Evolutionary conservation across 2,329 filamentous ascomycete species (phyloP).

Genomic region (Metarhizium rileyi): DNA sequence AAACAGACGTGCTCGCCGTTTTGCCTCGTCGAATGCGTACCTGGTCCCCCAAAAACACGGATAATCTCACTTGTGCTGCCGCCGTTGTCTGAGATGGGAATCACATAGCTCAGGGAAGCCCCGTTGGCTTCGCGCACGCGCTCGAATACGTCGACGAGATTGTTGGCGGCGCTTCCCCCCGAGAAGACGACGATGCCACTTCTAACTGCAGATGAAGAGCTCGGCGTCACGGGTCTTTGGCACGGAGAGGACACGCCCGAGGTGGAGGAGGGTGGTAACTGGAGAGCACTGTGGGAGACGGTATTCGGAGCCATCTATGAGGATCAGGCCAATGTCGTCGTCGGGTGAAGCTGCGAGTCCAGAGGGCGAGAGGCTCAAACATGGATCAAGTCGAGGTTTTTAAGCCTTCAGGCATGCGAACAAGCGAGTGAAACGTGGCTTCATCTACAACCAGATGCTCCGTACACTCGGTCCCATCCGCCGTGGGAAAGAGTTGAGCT

Average conservation of each 20-base stretch:
- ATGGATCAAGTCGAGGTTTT: too few relatives aligned
- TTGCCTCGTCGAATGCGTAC: constrained; percentile 31
- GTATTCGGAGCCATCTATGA: neutral
- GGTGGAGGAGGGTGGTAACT: neutral
- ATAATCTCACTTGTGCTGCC: constrained; percentile 91
- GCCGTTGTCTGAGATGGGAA: constrained; percentile 93
- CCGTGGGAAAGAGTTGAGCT: too few relatives aligned
- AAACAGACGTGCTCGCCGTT: neutral
- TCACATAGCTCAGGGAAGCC: constrained; percentile 70
- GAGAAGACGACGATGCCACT: constrained; percentile 70
- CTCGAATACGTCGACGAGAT: constrained; percentile 82
- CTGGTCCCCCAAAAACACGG: constrained; percentile 86
- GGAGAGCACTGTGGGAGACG: neutral
- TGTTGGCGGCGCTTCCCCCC: constrained; percentile 90
- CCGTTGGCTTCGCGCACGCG: constrained; percentile 52
- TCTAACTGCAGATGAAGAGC: constrained; percentile 8
- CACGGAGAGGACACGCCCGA: neutral
- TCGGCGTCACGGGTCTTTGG: constrained; percentile 12
- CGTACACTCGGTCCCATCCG: too few relatives aligned
- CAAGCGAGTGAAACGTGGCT: too few relatives aligned
- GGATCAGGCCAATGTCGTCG: neutral
- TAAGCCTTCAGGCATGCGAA: too few relatives aligned
- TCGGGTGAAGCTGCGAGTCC: constrained; percentile 4
- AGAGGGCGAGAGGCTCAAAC: constrained; percentile 11
- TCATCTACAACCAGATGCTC: neutral